Conservation (phyloP, 2,329 filamentous ascomycete species). For the Huntiella abstrusa region DNA sequence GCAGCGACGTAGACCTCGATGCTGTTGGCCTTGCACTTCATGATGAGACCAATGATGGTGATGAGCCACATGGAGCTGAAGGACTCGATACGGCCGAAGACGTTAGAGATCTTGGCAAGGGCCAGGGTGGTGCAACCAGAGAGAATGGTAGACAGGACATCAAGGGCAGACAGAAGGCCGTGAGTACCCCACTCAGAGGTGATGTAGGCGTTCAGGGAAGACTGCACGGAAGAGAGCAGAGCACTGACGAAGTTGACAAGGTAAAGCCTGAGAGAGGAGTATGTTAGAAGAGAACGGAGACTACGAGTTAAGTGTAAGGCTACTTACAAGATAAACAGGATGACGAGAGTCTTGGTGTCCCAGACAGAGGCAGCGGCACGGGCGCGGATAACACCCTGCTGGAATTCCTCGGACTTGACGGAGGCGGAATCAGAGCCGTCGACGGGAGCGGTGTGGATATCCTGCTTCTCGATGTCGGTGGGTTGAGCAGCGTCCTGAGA, state of each 20-base stretch:
- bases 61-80: slow-evolving; percentile 25
- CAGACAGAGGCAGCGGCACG: slow-evolving; percentile 23
- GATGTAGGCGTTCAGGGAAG: slow-evolving; percentile 41
- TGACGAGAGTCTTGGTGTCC: slow-evolving; percentile 20
- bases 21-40: slow-evolving; percentile 42
- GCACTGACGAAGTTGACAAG: slow-evolving; percentile 22
- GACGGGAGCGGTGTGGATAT: neutral
- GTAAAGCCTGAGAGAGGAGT: slow-evolving; percentile 19
- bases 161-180: slow-evolving; percentile 45
- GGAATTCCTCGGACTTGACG: slow-evolving; percentile 15
- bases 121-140: slow-evolving; percentile 22
- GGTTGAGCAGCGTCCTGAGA: neutral
- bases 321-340: slow-evolving; percentile 23
- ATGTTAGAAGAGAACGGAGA: neutral
- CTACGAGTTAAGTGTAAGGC: neutral
- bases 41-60: slow-evolving; percentile 34
- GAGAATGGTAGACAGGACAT: slow-evolving; percentile 35
- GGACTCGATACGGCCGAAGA: slow-evolving; percentile 29
- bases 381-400: slow-evolving; percentile 22
- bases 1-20: slow-evolving; percentile 40
- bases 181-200: slow-evolving; percentile 46
- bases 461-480: slow-evolving; percentile 9
- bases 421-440: slow-evolving; percentile 14
- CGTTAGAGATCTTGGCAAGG: slow-evolving; percentile 30
- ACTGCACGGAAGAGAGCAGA: slow-evolving; percentile 20